Evolutionary conservation across 139 green algal genomes (phyloP), one percentile per base, ranked within the genome.

Genomic region (Chlorella sp.): DNA sequence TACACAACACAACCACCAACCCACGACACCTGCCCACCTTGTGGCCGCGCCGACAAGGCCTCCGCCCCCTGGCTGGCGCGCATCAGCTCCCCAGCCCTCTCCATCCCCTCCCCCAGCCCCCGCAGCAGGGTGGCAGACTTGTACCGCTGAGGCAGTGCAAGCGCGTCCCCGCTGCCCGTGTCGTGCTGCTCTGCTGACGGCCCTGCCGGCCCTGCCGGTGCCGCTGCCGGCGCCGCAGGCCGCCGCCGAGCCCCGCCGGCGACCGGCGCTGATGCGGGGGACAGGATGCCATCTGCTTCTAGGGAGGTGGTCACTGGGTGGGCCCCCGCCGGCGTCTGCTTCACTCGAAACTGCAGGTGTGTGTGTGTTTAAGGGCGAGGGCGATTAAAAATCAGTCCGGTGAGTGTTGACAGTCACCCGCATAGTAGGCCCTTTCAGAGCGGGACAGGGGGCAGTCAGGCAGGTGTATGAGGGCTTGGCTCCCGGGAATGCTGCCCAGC

Each of bases 81-180:
- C 68, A 81, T 88, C 64, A 68, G 39, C 66, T 81, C 84, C 21
- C 37, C 39, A 5, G 68, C 84, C 64, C 42, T 53, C 3, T 48
- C 39, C 68, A 88, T 30, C 21, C 64, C 84, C 42, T 80, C 68
- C 28, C 84, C 84, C 12, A 68, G 84, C 84, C 32, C 37, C 24
- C 84, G 64, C 30, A 88, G 84, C 84, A 88, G 84, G 3, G 84
- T 88, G 39, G 66, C 68, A 24, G 64, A 80, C 39, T 68, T 68
- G 30, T 64, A 66, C 30, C 84, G 84, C 84, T 88, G 84, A 66
- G 39, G 68, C 57, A 22, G 61, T 3, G 78, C 83, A n/a, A n/a
- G n/a, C n/a, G n/a, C n/a, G n/a, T n/a, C n/a, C n/a, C n/a, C n/a
- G n/a, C n/a, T n/a, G n/a, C n/a, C n/a, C n/a, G n/a, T 15, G 42